phyloP scores from a whole-genome alignment of 495 filamentous ascomycete species.

The Massariosphaeria phaeospora region DNA sequence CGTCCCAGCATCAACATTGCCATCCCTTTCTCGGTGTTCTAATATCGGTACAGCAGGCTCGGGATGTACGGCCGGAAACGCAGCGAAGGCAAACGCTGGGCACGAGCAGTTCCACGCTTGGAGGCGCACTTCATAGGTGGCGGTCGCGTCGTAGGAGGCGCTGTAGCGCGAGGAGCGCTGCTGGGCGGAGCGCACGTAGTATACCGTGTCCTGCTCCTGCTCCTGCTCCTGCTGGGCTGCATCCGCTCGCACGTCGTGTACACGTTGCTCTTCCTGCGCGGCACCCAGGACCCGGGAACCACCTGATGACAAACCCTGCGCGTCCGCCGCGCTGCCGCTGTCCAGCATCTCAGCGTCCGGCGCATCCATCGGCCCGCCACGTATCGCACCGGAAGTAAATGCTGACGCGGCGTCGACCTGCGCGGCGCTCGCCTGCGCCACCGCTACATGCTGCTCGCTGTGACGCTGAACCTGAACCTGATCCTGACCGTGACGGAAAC shows the following conservation, averaged over 20 bases:
- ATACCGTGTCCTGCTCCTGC: slow-evolving; percentile 33
- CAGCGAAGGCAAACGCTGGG: slow-evolving; percentile 69
- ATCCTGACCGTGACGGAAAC: not conserved
- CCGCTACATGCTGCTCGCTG: not conserved
- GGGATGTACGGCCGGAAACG: slow-evolving; percentile 44
- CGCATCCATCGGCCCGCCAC: not conserved
- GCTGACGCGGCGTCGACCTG: too few species aligned
- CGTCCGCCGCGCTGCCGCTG: not conserved
- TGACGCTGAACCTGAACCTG: not conserved
- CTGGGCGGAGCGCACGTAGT: slow-evolving; percentile 45
- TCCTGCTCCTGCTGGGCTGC: not conserved
- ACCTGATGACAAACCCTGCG: too few species aligned
- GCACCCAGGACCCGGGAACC: too few species aligned
- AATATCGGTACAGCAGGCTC: not conserved
- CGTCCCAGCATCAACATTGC: not conserved
- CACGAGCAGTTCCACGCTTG: slow-evolving; percentile 87
- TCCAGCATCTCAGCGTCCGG: not conserved
- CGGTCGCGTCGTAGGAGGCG: slow-evolving; percentile 33
- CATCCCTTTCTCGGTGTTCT: slow-evolving; percentile 1
- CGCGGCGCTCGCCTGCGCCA: not conserved
- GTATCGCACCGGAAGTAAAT: too few species aligned
- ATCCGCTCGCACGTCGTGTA: not conserved
- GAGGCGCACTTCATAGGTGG: slow-evolving; percentile 64
- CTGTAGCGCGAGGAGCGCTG: slow-evolving; percentile 26
- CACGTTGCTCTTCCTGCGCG: not conserved